Evolutionary conservation across 1,139 yeast species (phyloP), one percentile per base, ranked within the genome.

Genomic region (Magnusiomyces suaveolens): DNA sequence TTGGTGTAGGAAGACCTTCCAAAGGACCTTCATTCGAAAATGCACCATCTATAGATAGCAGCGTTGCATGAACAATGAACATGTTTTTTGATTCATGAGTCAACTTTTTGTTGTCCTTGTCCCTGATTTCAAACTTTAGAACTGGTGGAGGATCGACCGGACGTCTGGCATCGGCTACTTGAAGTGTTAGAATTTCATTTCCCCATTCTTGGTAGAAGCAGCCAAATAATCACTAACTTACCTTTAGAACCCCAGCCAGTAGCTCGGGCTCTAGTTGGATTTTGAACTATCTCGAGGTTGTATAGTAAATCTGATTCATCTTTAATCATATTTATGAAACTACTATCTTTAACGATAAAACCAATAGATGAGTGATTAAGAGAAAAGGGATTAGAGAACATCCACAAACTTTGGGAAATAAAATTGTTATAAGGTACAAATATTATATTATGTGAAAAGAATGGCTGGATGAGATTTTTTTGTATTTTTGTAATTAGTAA

Each of bases 81-180:
- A 56, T 63, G 50, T 60, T 63, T 41, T 61, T 56, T 43, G 61
- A 54, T 32, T 60, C 60, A 48, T 63, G 65, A n/a, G 67, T 64
- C 32, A 64, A 57, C 4, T 52, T 56, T 23, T 58, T 57, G 46
- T 59, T 60, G 25, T 55, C 52, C 12, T 54, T 48, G 46, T 60
- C 58, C 25, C 46, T 52, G 23, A 66, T 61, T 18, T 58, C 54
- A 39, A 66, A 59, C 48, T 63, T 57, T 48, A 66, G 60, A 18
- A 66, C 68, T 1, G 69, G 69, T 16, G 69, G 69, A 24, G 69
- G 69, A 53, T 66, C 69, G 6, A 66, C 69, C 1, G 69, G 69
- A n/a, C 69, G 60, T 33, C 69, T 53, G 6, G 69, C 65, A 53
- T 66, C 69, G 36, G 67, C 66, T 60, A n/a, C n/a, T n/a, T n/a